Base-by-base conservation (phyloP, 768 basidiomycete species). In the Termitomyces sp. region DNA sequence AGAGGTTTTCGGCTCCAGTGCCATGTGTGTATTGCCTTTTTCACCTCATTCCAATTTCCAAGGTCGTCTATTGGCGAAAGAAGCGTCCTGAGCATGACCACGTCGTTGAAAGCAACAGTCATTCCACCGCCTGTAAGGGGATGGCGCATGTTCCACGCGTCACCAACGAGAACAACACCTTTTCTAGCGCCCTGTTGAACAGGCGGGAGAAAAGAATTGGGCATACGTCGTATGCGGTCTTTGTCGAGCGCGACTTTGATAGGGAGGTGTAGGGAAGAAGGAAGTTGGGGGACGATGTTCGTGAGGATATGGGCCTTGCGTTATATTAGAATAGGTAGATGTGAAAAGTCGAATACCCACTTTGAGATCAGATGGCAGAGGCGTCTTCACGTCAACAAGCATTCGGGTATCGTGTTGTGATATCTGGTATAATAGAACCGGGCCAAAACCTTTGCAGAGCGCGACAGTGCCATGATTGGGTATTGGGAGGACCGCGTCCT, bases 91-190 rank as follows among this genome's bases (percentile, higher is more conserved):
- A 98, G 80, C 36, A 91, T 65, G 15, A 94, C 89, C 5, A 91
- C 90, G 66, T 98, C 97, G 69, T 87, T 82, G 51, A 98, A 78
- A 2, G 94, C 95, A 42, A 98, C 96, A 0, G 95, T 96, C 97
- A 99, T 99, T 6, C 97, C 97, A 12, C 95, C 94, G 6, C 97
- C 97, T 0, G 97, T 99, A 22, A 99, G 81, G 2, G 97, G 97
- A 73, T 99, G 97, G 0, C 97, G 91, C 96, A 98, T 98, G 71
- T 98, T 99, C 90, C 94, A 96, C 2, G 96, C 88, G 71, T 98
- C 97, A 1, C 97, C 97, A 38, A 97, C 79, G 63, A 98, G 85
- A 60, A 99, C 76, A 11, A 86, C 86, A 28, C 93, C 92, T 53
- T 87, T 81, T 64, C 85, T 89, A 18, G 75, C 63, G n/a, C 78